Evolutionary conservation across 805 yeast species (phyloP).

Genomic region (Pichia pseudocactophila): DNA sequence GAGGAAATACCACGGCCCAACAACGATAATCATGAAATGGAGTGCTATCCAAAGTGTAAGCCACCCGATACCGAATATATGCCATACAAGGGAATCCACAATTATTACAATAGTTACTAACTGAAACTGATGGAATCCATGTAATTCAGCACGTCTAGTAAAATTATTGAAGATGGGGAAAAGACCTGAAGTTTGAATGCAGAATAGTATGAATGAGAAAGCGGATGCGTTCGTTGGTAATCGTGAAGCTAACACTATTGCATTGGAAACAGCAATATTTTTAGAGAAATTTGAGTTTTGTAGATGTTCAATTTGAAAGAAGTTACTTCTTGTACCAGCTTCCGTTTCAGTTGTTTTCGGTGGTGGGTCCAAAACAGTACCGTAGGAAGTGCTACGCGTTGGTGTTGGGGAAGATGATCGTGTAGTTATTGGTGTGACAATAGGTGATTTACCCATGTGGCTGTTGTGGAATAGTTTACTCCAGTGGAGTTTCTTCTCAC

Average conservation of each 20-base stretch:
- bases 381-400: not conserved
- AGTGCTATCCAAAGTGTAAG: slow-evolving; percentile 42
- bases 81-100: slow-evolving; percentile 28
- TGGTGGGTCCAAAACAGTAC: slow-evolving; percentile 3
- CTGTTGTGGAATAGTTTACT: slow-evolving; percentile 2
- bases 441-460: not conserved
- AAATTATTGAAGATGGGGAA: slow-evolving; percentile 63
- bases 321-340: not conserved
- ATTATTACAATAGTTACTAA: slow-evolving; percentile 20
- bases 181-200: slow-evolving; percentile 62
- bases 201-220: slow-evolving; percentile 70
- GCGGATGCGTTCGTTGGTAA: slow-evolving; percentile 65
- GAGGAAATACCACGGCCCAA: slow-evolving; percentile 64
- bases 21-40: slow-evolving; percentile 40
- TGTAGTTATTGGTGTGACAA: not conserved
- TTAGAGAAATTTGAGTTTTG: slow-evolving; percentile 56
- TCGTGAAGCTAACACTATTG: slow-evolving; percentile 87
- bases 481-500: slow-evolving; percentile 7
- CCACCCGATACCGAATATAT: slow-evolving; percentile 33
- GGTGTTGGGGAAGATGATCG: slow-evolving; percentile 4
- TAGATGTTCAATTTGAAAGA: not conserved
- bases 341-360: not conserved
- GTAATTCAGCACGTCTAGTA: slow-evolving; percentile 36
- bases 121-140: slow-evolving; percentile 27
- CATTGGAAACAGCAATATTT: slow-evolving; percentile 74